phyloP scores from a whole-genome alignment of 345 rosid genomes.

The Streptanthus diversifolius region DNA sequence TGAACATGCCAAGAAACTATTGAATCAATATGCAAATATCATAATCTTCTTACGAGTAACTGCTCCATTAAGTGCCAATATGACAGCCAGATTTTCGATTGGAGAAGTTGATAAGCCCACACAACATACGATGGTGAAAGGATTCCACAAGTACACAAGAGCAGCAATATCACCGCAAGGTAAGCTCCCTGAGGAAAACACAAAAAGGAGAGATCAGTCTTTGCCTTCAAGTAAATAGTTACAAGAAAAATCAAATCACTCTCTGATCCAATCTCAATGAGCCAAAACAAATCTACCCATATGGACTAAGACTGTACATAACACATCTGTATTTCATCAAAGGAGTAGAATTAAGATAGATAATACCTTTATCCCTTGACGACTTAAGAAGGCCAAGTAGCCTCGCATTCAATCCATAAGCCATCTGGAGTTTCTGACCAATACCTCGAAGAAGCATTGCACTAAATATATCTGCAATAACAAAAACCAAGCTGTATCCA shows the following conservation, averaged over 20 bases:
- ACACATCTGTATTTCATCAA: background rate
- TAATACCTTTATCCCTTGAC: slow-evolving; percentile 50
- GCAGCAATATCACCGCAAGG: slow-evolving; percentile 83
- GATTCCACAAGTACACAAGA: slow-evolving; percentile 82
- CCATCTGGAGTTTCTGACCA: slow-evolving; percentile 56
- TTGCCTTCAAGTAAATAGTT: slow-evolving; percentile 20
- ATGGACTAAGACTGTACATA: background rate
- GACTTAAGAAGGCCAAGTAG: slow-evolving; percentile 42
- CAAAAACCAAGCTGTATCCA: slow-evolving; percentile 81
- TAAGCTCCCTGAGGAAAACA: slow-evolving; percentile 42
- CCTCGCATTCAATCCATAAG: slow-evolving; percentile 50
- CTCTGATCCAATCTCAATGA: slow-evolving; percentile 5
- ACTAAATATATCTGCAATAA: slow-evolving; percentile 74
- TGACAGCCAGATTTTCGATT: slow-evolving; percentile 64
- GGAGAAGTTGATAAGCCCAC: slow-evolving; percentile 91
- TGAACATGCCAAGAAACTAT: background rate
- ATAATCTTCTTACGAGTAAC: slow-evolving; percentile 55
- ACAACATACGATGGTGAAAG: slow-evolving; percentile 77
- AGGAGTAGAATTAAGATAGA: background rate
- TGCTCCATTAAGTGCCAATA: slow-evolving; percentile 72
- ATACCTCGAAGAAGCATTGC: slow-evolving; percentile 74
- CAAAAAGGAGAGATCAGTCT: slow-evolving; percentile 17
- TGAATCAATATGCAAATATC: slow-evolving; percentile 2
- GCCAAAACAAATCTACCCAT: background rate
- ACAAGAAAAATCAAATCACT: background rate